Conservation (phyloP, 768 basidiomycete genomes). For the Tephrocybe sp. region DNA sequence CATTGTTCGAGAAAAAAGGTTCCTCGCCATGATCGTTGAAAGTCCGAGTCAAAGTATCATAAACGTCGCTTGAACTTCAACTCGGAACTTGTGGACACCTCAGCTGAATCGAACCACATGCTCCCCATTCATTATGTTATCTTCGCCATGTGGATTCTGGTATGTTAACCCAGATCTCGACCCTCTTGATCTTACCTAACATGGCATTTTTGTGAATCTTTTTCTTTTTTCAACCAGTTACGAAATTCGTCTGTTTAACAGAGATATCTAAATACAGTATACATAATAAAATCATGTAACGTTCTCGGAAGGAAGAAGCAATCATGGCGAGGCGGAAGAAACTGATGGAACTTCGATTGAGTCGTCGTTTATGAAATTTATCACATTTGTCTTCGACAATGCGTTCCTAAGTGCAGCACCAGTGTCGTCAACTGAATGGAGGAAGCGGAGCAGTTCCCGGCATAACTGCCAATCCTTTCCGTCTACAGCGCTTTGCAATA, state of each 20-base stretch:
- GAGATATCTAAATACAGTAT: too few species aligned
- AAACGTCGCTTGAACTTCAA: too few species aligned
- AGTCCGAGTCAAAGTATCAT: background rate
- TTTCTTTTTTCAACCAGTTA: too few species aligned
- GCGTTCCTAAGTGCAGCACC: slow-evolving; percentile 70
- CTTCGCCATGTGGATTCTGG: too few species aligned
- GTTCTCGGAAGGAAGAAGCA: background rate
- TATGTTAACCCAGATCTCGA: too few species aligned
- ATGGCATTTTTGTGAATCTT: too few species aligned
- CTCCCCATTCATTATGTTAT: too few species aligned
- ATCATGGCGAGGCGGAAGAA: slow-evolving; percentile 2
- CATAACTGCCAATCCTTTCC: slow-evolving; percentile 89
- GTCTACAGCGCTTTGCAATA: slow-evolving; percentile 74
- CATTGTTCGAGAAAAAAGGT: slow-evolving; percentile 14
- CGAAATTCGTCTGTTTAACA: too few species aligned
- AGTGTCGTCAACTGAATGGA: slow-evolving; percentile 89
- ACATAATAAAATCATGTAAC: too few species aligned
- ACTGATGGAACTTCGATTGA: slow-evolving; percentile 7
- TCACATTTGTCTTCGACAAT: slow-evolving; percentile 33
- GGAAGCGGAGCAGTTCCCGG: slow-evolving; percentile 87
- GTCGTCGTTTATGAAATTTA: slow-evolving; percentile 16
- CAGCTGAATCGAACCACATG: too few species aligned
- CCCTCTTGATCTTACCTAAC: too few species aligned
- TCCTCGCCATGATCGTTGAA: slow-evolving; percentile 21
- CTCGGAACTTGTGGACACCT: too few species aligned